A percentile compares a stretch with the other conserved stretches of the same genome.
Conservation (phyloP, 345 rosid genomes). For the Hirschfeldia incana region DNA sequence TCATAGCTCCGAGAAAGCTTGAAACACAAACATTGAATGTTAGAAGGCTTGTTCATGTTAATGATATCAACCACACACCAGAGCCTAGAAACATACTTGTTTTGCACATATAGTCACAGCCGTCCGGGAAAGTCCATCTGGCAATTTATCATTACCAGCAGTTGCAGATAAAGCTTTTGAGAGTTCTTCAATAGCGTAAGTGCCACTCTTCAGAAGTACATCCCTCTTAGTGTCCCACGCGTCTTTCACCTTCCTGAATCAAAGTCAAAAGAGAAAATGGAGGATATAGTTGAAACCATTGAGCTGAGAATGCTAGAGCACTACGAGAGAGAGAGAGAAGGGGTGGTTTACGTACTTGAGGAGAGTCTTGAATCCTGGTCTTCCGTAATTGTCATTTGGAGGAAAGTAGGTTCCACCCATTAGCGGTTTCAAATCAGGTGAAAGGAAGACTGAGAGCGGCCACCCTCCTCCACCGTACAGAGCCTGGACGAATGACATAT, state of each 20-base stretch:
- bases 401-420: conserved; percentile 99
- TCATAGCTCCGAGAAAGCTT: conserved; percentile 82
- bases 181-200: conserved; percentile 80
- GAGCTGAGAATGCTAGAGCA: conserved; percentile 2
- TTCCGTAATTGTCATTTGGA: conserved; percentile 80
- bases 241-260: conserved; percentile 74
- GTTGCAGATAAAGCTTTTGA: conserved; percentile 80
- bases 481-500: conserved; percentile 94
- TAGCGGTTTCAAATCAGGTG: conserved; percentile 91
- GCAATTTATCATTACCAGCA: conserved; percentile 58
- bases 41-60: not conserved
- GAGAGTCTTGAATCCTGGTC: conserved; percentile 91
- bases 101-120: conserved; percentile 72
- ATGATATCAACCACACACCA: not conserved
- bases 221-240: conserved; percentile 82
- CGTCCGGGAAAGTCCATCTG: conserved; percentile 58
- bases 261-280: conserved; percentile 8
- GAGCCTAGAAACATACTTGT: conserved; percentile 53
- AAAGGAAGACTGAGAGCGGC: conserved; percentile 88
- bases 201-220: conserved; percentile 66
- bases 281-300: not conserved
- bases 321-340: conserved; percentile 13
- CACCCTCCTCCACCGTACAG: conserved; percentile 91
- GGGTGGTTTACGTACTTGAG: conserved; percentile 48
- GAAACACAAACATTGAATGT: conserved; percentile 28